phyloP scores from a whole-genome alignment of 768 basidiomycete species.

The Ramaria sp. region DNA sequence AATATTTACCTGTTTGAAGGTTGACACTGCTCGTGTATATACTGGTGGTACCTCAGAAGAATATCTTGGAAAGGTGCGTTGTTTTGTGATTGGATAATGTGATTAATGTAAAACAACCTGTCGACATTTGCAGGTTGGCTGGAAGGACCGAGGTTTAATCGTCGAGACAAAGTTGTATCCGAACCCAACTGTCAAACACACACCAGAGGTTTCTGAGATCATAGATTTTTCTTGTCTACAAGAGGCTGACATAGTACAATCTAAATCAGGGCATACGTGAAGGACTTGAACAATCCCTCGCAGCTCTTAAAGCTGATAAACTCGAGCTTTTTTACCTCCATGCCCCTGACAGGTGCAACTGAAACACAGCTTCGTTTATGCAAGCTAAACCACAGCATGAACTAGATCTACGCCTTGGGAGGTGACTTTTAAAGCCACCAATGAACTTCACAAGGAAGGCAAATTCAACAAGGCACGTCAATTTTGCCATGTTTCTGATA shows the following conservation, averaged over 20 bases:
- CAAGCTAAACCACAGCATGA: conserved; percentile 8
- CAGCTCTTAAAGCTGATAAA: conserved; percentile 33
- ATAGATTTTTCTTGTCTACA: conserved; percentile 16
- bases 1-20: conserved; percentile 18
- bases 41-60: conserved; percentile 23
- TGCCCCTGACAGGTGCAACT: conserved; percentile 18
- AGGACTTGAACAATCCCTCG: conserved; percentile 26
- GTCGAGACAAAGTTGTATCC: conserved; percentile 55
- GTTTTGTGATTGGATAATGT: too few relatives aligned
- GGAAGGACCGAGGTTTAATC: conserved; percentile 38
- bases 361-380: conserved; percentile 20
- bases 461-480: conserved; percentile 27
- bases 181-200: conserved; percentile 13
- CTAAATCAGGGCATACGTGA: conserved; percentile 26
- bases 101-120: too few relatives aligned
- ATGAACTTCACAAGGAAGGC: conserved; percentile 42
- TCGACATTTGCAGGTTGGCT: conserved; percentile 15
- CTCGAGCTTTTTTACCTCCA: conserved; percentile 43
- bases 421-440: conserved; percentile 34
- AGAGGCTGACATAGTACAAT: conserved; percentile 27
- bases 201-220: background rate
- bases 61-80: conserved; percentile 30
- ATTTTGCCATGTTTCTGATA: conserved; percentile 32
- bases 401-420: conserved; percentile 34
- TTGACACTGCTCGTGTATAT: conserved; percentile 22